Base-by-base conservation (phyloP, 257 asterid species). In the Ilex asprella region DNA sequence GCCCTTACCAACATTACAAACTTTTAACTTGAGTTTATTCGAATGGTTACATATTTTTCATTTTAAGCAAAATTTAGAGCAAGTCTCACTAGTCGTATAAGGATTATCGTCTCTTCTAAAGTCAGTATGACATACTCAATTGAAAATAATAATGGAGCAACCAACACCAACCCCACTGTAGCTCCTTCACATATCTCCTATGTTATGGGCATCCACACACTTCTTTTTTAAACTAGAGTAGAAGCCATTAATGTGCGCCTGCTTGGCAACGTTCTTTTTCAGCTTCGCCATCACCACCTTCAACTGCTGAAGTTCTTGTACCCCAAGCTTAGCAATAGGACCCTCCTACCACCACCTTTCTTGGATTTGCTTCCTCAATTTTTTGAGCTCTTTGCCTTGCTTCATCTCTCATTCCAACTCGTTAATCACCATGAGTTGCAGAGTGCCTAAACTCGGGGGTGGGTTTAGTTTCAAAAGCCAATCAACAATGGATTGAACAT, bases 301-400 rank as follows among this genome's bases (percentile, higher is more conserved):
- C 65, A 75, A 21, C 43, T 71, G 83, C 50, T 70, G 81, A 58
- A 81, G 76, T 60, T 81, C 78, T 29, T 31, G 59, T 50, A 52
- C 3, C 6, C 72, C 69, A 31, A 77, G 68, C 29, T 66, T 71
- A 32, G 32, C 16, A 43, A 75, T 35, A 0, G 83, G 79, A 10
- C 63, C 58, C 74, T 80, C 83, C 86, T 81, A 77, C 83, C 83
- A 81, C 49, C 74, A 50, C 55, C 55, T 56, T 0, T 62, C 76
- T 9, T 52, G 57, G 47, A 57, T 70, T 16, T 29, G 76, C 21
- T 72, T 72, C 41, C 82, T 75, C 10, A 75, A 53, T 35, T 65
- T 58, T 35, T 30, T 49, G 0, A 77, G 39, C 49, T 75, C 74
- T 46, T 70, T 78, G 1, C 82, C 71, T 0, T 61, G 66, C 58